Base-by-base conservation (phyloP, 1,284 basidiomycete genomes). In the Coriolopsis trogii region DNA sequence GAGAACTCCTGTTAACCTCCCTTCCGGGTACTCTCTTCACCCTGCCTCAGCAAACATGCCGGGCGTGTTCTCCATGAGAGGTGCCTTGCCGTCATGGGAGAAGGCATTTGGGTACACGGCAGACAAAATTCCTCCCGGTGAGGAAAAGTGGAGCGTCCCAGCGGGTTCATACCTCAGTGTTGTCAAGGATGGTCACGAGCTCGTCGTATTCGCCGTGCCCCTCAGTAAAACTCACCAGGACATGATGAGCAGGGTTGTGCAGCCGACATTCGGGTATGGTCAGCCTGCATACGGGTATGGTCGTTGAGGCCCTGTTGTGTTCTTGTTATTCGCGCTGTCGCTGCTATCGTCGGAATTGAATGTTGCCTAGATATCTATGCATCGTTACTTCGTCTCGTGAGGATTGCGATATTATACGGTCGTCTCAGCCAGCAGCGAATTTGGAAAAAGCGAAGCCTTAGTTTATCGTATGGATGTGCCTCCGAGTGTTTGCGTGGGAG, bases 131-230 rank as follows among this genome's bases (percentile, higher is more conserved):
- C 41, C 41, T n/a, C n/a, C 6, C 18, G 41, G 41, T 7, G 41
- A 26, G 16, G 41, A 43, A 31, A 43, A 43, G 41, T 43, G 41
- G 41, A 23, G 25, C 21, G 41, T 43, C 16, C 41, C 34, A 15
- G 28, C 41, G n/a, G 28, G 41, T 3, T 6, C 41, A 20, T 42
- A 42, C 20, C 16, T 42, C 41, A 42, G 10, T 24, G 18, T 31
- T 20, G 16, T 21, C 15, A 16, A 31, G 5, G 15, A 18, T 18
- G n/a, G 40, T 8, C n/a, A 7, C 4, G 41, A 31, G 41, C 24
- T 31, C 12, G 16, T 42, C 29, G 31, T 29, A 3, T 42, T 42
- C 28, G 16, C 21, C 4, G 41, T 42, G 9, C 28, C 41, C 30
- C 21, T 21, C 8, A 29, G 15, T n/a, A 8, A 29, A 28, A 10